Base-by-base conservation (phyloP, 768 basidiomycete species). In the Leccinum boreale region DNA sequence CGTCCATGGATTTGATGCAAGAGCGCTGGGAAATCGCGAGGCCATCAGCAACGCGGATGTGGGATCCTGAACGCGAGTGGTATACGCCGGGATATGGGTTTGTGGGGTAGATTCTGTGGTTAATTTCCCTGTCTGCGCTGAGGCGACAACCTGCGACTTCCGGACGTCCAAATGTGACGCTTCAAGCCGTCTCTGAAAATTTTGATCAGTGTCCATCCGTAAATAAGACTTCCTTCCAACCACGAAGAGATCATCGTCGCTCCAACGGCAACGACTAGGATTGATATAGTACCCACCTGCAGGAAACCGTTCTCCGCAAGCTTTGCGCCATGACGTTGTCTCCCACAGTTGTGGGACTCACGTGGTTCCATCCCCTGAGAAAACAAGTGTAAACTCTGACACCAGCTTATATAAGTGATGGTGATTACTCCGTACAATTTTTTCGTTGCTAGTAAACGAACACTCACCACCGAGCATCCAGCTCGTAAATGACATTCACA, bases 401-500 rank as follows among this genome's bases (percentile, higher is more conserved):
- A 17, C n/a, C 15, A 44, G 42, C 42, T 10, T 12, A 1, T 59
- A 65, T 62, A 61, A 63, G 58, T 47, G 21, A n/a, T 56, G 24
- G n/a, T n/a, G 35, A 51, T 58, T 42, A 8, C 11, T 12, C 14
- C 9, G 17, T 28, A 14, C 35, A 47, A 56, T 39, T 7, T 61
- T 48, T 63, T 50, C 46, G 11, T 33, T 35, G 12, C 21, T 14
- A 49, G 24, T 1, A 10, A 36, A 28, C 10, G n/a, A 53, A 26
- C 5, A 21, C 6, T n/a, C 29, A 31, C 35, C 42, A 23, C 50
- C 56, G 67, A 70, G 70, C 66, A 58, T 35, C 55, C 45, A 59
- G 72, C 73, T 73, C 60, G 79, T 81, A 74, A 79, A 92, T 92
- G 90, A 80, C 83, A 77, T 93, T 87, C 83, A 89, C 89, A 67